phyloP scores from a whole-genome alignment of 176 grass and related monocot species.

The Olyra latifolia region DNA sequence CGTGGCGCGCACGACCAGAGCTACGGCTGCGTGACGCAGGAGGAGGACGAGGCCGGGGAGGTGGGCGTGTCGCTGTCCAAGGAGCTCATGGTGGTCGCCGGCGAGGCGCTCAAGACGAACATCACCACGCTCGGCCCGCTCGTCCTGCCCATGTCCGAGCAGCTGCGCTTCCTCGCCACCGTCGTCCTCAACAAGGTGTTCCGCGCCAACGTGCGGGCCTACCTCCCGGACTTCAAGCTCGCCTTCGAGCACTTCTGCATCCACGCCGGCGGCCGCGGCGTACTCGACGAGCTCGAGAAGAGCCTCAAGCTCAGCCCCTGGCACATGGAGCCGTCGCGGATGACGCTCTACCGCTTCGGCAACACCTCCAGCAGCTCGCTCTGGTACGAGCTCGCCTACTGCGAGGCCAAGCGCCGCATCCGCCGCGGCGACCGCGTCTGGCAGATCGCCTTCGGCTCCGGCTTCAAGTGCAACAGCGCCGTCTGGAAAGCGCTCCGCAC shows the following conservation, averaged over 20 bases:
- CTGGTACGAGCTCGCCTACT: slow-evolving; percentile 95
- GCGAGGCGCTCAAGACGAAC: slow-evolving; percentile 84
- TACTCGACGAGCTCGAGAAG: slow-evolving; percentile 85
- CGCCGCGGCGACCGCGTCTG: slow-evolving; percentile 58
- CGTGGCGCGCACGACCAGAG: slow-evolving; percentile 67
- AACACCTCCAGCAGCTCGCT: slow-evolving; percentile 96
- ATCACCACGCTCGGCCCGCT: slow-evolving; percentile 77
- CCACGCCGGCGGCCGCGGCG: slow-evolving; percentile 80
- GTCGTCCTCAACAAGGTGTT: slow-evolving; percentile 69
- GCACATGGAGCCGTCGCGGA: slow-evolving; percentile 88
- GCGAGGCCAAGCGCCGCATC: slow-evolving; percentile 72
- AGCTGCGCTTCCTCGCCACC: slow-evolving; percentile 73
- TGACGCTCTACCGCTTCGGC: slow-evolving; percentile 92
- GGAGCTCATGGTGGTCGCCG: slow-evolving; percentile 90
- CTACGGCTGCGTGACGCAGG: slow-evolving; percentile 75
- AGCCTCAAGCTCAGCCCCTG: slow-evolving; percentile 70
- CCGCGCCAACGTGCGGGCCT: slow-evolving; percentile 53
- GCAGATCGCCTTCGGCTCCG: slow-evolving; percentile 84
- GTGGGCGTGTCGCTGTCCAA: slow-evolving; percentile 83
- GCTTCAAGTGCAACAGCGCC: slow-evolving; percentile 86
- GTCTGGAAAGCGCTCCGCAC: slow-evolving; percentile 72
- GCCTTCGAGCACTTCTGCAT: slow-evolving; percentile 99
- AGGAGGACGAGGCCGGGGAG: slow-evolving; percentile 62
- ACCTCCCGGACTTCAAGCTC: slow-evolving; percentile 82
- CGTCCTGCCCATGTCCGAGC: slow-evolving; percentile 82